Percentiles rank a stretch among this genome's conserved stretches.
phyloP scores from a whole-genome alignment of 1,284 basidiomycete genomes.

The Cryptococcus deneoformans region DNA sequence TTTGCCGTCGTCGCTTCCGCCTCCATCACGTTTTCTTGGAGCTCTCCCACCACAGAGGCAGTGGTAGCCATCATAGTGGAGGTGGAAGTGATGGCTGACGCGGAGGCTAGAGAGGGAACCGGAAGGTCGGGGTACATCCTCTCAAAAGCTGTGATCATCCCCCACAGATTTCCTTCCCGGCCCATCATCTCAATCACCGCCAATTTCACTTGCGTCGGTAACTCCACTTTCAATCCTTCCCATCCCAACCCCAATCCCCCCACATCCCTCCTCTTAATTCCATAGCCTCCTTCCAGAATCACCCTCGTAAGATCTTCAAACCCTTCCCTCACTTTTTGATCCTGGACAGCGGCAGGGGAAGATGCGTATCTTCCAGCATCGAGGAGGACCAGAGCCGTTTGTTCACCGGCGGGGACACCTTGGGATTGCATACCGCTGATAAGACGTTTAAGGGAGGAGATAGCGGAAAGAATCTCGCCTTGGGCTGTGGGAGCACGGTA shows the following conservation, averaged over 20 bases:
- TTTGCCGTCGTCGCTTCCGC: neutral
- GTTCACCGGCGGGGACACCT: slow-evolving; percentile 4
- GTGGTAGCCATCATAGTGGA: too few relatives aligned
- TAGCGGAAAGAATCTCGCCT: slow-evolving; percentile 5
- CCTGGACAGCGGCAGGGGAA: neutral
- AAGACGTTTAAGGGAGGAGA: slow-evolving; percentile 2
- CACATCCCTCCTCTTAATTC: slow-evolving; percentile 1
- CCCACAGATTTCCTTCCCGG: slow-evolving; percentile 5
- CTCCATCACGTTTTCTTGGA: neutral
- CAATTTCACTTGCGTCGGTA: slow-evolving; percentile 7
- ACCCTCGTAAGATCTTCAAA: slow-evolving; percentile 7
- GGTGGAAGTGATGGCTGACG: too few relatives aligned
- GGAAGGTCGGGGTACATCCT: slow-evolving; percentile 5
- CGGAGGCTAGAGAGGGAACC: too few relatives aligned
- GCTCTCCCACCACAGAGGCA: neutral
- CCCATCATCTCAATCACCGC: slow-evolving; percentile 12
- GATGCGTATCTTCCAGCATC: slow-evolving; percentile 7
- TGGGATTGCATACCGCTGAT: slow-evolving; percentile 10
- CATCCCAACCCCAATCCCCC: neutral
- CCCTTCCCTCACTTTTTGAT: neutral
- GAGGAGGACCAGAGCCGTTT: slow-evolving; percentile 10
- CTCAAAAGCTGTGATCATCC: slow-evolving; percentile 11
- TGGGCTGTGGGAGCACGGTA: slow-evolving; percentile 8
- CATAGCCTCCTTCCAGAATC: slow-evolving; percentile 12
- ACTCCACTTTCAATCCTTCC: neutral